phyloP scores from a whole-genome alignment of 345 rosid genomes.

The Citrus trifoliata region DNA sequence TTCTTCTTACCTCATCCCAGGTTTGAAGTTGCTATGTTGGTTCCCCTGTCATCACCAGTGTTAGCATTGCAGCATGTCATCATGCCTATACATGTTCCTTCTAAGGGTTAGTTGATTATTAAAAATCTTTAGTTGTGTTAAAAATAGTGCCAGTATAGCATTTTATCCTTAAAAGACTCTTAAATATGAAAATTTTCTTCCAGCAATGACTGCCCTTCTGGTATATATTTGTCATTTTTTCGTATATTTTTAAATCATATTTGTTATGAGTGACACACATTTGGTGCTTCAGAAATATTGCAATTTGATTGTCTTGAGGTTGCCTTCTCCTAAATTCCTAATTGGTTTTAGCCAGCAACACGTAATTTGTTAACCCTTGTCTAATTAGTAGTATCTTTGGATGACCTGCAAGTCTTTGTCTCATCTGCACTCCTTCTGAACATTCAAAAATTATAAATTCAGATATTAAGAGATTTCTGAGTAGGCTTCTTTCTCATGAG shows the following conservation, averaged over 20 bases:
- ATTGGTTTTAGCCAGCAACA: not conserved
- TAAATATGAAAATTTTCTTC: not conserved
- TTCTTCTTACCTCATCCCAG: slow-evolving; percentile 33
- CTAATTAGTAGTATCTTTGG: not conserved
- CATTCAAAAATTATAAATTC: not conserved
- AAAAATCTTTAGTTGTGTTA: not conserved
- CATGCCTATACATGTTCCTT: slow-evolving; percentile 38
- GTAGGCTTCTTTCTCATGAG: not conserved
- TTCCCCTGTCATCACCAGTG: slow-evolving; percentile 64
- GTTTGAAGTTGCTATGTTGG: slow-evolving; percentile 85
- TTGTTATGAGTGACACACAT: not conserved
- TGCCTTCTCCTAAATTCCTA: not conserved
- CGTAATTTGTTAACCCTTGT: not conserved
- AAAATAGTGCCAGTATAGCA: not conserved
- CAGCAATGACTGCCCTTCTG: not conserved
- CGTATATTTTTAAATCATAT: not conserved
- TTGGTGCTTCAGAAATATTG: not conserved
- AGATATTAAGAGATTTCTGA: not conserved
- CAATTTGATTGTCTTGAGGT: not conserved
- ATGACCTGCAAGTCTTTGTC: not conserved
- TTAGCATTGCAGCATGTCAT: slow-evolving; percentile 70
- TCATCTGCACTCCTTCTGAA: not conserved
- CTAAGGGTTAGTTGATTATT: slow-evolving; percentile 45
- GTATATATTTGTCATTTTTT: not conserved
- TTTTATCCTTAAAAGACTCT: not conserved